These are phyloP conservation scores for Spathaspora passalidarum DNA, from an alignment of 805 yeast species.

Conservation along the genomic window DNA sequence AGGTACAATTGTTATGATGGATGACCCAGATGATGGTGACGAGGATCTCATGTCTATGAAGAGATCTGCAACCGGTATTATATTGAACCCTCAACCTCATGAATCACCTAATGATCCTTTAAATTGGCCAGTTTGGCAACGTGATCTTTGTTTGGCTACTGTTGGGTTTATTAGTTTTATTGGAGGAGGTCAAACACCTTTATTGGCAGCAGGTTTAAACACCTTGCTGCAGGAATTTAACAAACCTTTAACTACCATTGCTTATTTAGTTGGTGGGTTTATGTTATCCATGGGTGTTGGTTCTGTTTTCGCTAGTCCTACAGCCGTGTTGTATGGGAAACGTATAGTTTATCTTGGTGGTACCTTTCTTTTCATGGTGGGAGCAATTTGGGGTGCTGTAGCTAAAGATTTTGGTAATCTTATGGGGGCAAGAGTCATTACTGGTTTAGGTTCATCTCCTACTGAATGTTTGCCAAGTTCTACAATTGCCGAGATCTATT, in stretches of 20 bases:
- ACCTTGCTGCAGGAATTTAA: conserved; percentile 41
- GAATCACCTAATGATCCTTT: conserved; percentile 63
- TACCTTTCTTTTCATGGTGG: conserved; percentile 46
- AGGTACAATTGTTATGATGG: conserved; percentile 48
- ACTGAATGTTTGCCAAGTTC: conserved; percentile 60
- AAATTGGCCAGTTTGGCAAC: conserved; percentile 61
- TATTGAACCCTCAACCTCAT: conserved; percentile 60
- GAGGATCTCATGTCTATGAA: conserved; percentile 30
- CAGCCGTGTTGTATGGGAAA: conserved; percentile 56
- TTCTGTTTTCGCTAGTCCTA: conserved; percentile 54
- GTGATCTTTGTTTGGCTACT: conserved; percentile 50
- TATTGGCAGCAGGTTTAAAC: conserved; percentile 56
- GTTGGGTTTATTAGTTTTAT: conserved; percentile 57
- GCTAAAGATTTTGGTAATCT: conserved; percentile 47
- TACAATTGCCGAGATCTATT: conserved; percentile 59
- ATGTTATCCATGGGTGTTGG: conserved; percentile 62
- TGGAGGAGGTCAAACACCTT: conserved; percentile 62
- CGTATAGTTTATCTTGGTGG: conserved; percentile 53
- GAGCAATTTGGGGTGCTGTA: conserved; percentile 53
- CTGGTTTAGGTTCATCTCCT: conserved; percentile 61
- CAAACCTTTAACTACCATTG: conserved; percentile 36
- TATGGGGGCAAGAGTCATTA: conserved; percentile 55
- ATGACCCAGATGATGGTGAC: conserved; percentile 15
- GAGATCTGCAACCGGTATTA: conserved; percentile 45
- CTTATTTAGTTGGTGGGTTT: conserved; percentile 56